These are phyloP conservation scores for Tolypocladium cylindrosporum DNA, from an alignment of 2,329 filamentous ascomycete genomes.

Conservation along the genomic window DNA sequence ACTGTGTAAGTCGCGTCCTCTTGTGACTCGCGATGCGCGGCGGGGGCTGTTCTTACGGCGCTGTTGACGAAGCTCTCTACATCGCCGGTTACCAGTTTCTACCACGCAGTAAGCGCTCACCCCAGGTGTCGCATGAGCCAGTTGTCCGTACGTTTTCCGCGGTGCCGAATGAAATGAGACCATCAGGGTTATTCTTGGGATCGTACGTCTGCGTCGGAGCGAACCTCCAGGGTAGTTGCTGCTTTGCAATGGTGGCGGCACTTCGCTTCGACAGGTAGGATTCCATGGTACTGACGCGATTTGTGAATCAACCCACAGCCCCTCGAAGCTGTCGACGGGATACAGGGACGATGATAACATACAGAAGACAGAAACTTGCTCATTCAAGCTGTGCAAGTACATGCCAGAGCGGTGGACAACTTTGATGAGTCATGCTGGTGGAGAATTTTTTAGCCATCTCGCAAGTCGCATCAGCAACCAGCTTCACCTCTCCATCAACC, in stretches of 20 bases:
- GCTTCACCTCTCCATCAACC: not conserved
- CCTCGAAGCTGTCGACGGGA: not conserved
- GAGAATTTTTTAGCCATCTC: not conserved
- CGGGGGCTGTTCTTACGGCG: constrained; percentile 17
- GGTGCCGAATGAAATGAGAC: constrained; percentile 36
- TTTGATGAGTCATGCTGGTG: constrained; percentile 3
- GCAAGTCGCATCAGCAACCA: not conserved
- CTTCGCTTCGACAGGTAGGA: constrained; percentile 13
- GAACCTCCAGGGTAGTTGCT: constrained; percentile 22
- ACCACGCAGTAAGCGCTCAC: not conserved
- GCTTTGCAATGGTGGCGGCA: constrained; percentile 10
- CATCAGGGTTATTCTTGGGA: constrained; percentile 24
- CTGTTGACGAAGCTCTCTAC: constrained; percentile 16
- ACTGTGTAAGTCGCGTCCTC: not conserved
- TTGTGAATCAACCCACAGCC: not conserved
- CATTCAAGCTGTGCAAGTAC: not conserved
- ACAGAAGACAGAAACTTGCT: not conserved
- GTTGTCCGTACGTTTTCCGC: constrained; percentile 30
- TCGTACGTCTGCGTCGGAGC: constrained; percentile 25
- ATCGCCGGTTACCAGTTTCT: constrained; percentile 30
- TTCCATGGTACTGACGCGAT: constrained; percentile 1
- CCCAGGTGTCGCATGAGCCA: no score
- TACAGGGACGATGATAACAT: not conserved
- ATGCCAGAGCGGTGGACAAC: not conserved
- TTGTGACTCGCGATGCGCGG: not conserved